Conservation (phyloP, 2,329 filamentous ascomycete species). For the Xylariaceae sp. region DNA sequence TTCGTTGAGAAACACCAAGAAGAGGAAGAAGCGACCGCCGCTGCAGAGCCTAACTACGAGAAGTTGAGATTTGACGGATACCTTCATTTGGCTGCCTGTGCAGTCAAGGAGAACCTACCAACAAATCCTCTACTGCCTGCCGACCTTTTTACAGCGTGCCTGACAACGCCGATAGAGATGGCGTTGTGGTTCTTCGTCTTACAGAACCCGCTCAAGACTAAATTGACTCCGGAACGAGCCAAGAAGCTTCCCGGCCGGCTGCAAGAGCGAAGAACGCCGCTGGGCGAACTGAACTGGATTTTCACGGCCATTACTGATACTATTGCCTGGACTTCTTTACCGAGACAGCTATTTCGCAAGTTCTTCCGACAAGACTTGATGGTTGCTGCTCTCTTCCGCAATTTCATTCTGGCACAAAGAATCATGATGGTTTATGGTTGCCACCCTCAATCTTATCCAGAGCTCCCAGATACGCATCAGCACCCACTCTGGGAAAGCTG, state of each 20-base stretch:
- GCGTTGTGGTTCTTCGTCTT: constrained; percentile 94
- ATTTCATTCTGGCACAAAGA: constrained; percentile 89
- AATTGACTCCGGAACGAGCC: constrained; percentile 74
- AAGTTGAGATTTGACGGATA: constrained; percentile 67
- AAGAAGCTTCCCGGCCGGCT: constrained; percentile 86
- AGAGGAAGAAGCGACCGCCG: constrained; percentile 73
- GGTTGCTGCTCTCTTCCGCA: constrained; percentile 96
- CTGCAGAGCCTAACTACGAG: constrained; percentile 76
- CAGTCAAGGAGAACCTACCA: constrained; percentile 84
- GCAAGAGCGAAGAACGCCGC: constrained; percentile 86
- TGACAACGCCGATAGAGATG: constrained; percentile 97
- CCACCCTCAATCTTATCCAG: constrained; percentile 86
- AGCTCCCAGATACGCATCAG: constrained; percentile 89
- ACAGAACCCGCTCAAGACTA: constrained; percentile 72
- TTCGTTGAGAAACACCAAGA: constrained; percentile 94
- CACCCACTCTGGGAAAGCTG: constrained; percentile 96
- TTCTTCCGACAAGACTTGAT: constrained; percentile 96
- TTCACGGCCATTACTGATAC: constrained; percentile 99
- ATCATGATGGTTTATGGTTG: constrained; percentile 97
- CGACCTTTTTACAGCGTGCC: constrained; percentile 90
- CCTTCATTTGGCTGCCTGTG: constrained; percentile 90
- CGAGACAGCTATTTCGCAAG: constrained; percentile 88
- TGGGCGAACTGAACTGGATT: constrained; percentile 98
- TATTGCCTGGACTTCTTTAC: constrained; percentile 95
- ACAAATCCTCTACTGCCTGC: constrained; percentile 92